A percentile compares a stretch with the other conserved stretches of the same genome.
These are phyloP conservation scores for Furcasterigmium furcatum DNA, from an alignment of 2,329 filamentous ascomycete genomes.

Conservation along the genomic window DNA sequence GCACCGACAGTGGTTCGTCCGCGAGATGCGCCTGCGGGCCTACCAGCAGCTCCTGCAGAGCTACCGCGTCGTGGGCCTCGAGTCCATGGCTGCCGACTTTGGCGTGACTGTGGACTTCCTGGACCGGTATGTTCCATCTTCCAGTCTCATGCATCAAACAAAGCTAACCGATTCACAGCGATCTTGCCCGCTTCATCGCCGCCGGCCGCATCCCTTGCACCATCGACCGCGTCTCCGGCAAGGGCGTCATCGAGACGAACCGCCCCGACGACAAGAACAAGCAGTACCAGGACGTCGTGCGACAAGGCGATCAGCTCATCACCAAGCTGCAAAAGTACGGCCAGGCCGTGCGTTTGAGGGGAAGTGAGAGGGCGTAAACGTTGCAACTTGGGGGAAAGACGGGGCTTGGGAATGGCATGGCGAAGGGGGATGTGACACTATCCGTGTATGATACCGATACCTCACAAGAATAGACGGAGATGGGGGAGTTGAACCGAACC, in stretches of 20 bases:
- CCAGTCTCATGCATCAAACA: too few species aligned
- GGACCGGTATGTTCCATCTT: slow-evolving; percentile 74
- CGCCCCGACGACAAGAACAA: slow-evolving; percentile 99
- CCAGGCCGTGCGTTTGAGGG: slow-evolving; percentile 88
- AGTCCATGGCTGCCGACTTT: slow-evolving; percentile 96
- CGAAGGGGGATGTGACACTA: slow-evolving; percentile 16
- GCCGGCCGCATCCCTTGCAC: slow-evolving; percentile 92
- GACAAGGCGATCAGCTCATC: slow-evolving; percentile 95
- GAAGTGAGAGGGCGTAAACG: slow-evolving; percentile 81
- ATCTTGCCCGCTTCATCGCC: slow-evolving; percentile 95
- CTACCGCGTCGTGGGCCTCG: slow-evolving; percentile 93
- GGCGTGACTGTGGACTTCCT: slow-evolving; percentile 95
- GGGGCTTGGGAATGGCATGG: slow-evolving; percentile 6
- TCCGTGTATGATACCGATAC: slow-evolving; percentile 23
- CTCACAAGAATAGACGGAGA: slow-evolving; percentile 19
- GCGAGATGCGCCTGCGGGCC: slow-evolving; percentile 94
- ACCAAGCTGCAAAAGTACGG: slow-evolving; percentile 99
- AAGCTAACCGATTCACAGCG: slow-evolving; percentile 48
- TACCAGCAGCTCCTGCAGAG: slow-evolving; percentile 97
- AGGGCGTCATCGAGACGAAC: slow-evolving; percentile 97
- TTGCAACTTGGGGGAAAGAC: not conserved
- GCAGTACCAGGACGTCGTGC: slow-evolving; percentile 97
- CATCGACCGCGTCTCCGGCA: slow-evolving; percentile 93
- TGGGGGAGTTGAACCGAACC: not conserved
- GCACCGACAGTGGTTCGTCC: slow-evolving; percentile 95